Conservation (phyloP, 345 rosid species). For the Populus pruinosa region DNA sequence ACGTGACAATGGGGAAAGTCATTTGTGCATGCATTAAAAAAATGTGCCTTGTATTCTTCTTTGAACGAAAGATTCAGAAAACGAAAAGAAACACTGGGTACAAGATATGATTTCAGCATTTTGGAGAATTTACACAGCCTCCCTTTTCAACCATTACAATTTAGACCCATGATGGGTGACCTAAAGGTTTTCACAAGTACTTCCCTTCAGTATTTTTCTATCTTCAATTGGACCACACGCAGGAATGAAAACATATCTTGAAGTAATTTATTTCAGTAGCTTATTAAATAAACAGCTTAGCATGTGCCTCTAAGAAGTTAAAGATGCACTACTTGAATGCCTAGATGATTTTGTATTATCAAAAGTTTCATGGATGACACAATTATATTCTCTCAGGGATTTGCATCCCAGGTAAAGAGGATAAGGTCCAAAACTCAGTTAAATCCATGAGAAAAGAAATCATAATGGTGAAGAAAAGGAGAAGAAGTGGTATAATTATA, state of each 20-base stretch:
- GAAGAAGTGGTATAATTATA: neutral
- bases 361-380: neutral
- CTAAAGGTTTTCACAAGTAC: neutral
- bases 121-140: neutral
- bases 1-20: neutral
- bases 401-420: neutral
- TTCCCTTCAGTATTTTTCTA: neutral
- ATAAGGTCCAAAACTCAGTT: neutral
- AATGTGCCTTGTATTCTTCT: neutral
- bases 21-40: neutral
- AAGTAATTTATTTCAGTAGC: neutral
- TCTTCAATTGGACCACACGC: neutral
- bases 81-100: neutral
- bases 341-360: neutral
- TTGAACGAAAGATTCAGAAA: conserved; percentile 4
- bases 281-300: neutral
- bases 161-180: neutral
- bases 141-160: neutral
- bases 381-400: neutral
- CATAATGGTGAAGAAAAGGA: neutral
- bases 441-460: neutral
- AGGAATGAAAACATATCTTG: neutral
- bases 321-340: neutral
- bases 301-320: neutral
- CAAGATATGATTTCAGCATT: neutral